Conservation (phyloP, 768 basidiomycete genomes). For the Tulasnella sp. region DNA sequence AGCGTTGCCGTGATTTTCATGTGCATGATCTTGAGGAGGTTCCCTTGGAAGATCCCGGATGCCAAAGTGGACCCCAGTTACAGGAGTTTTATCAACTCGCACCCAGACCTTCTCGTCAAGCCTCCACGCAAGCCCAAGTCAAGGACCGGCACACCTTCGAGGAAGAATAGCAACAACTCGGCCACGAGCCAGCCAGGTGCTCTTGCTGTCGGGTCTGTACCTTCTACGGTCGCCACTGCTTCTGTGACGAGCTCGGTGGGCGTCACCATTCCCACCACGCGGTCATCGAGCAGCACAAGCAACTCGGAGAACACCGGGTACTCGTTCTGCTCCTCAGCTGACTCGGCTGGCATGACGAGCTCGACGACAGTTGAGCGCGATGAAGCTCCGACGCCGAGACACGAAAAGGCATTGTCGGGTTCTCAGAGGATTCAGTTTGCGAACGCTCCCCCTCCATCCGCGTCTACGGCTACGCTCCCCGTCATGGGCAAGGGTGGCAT, state of each 20-base stretch:
- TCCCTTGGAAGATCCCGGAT: constrained; percentile 99
- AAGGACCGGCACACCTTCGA: background rate
- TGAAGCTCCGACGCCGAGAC: constrained; percentile 1
- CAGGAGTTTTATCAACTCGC: constrained; percentile 80
- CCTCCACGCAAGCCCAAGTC: constrained; percentile 20
- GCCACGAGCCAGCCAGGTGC: background rate
- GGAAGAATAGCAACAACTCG: background rate
- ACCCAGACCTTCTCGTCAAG: constrained; percentile 66
- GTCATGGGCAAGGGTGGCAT: background rate
- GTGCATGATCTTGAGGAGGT: constrained; percentile 94
- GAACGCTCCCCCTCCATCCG: constrained; percentile 17
- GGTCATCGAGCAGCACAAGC: background rate
- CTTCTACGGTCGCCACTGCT: background rate
- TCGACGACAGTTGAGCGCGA: background rate
- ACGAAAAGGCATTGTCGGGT: background rate
- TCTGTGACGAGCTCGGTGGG: background rate
- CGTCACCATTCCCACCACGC: background rate
- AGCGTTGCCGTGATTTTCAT: constrained; percentile 96
- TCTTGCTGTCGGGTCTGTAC: too few relatives aligned
- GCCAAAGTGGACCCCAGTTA: constrained; percentile 85
- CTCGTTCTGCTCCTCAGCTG: background rate
- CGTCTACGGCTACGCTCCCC: constrained; percentile 30
- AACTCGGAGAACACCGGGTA: constrained; percentile 1
- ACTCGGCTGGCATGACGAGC: background rate
- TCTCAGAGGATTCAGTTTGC: background rate